Conservation (phyloP, 2,329 filamentous ascomycete genomes). For the Apiospora malaysiana region DNA sequence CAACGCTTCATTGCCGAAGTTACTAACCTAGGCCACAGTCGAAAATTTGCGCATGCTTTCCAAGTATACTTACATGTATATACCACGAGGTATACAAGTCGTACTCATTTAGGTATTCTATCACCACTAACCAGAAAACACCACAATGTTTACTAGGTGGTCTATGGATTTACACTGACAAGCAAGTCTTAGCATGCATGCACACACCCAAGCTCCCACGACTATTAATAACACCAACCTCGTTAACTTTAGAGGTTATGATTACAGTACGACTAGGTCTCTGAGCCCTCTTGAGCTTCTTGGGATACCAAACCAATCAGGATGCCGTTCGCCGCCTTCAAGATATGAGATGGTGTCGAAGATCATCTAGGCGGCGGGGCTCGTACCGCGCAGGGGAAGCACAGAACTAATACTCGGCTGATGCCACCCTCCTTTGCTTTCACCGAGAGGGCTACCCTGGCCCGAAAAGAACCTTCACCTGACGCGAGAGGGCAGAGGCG, state of each 20-base stretch:
- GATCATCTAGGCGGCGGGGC: not conserved
- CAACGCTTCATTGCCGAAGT: slow-evolving; percentile 1
- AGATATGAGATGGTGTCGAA: slow-evolving; percentile 18
- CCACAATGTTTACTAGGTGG: no score
- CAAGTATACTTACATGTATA: not conserved
- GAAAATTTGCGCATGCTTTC: not conserved
- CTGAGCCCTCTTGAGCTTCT: not conserved
- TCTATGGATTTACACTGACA: no score
- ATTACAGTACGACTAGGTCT: no score
- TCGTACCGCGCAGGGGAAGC: slow-evolving; percentile 8
- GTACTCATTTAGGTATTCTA: no score
- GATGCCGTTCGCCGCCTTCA: not conserved
- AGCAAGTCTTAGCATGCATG: slow-evolving; percentile 3
- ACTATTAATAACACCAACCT: not conserved
- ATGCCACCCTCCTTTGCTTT: slow-evolving; percentile 3
- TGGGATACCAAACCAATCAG: slow-evolving; percentile 14
- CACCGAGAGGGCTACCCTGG: slow-evolving; percentile 15
- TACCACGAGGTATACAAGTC: not conserved
- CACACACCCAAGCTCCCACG: not conserved
- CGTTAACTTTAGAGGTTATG: not conserved
- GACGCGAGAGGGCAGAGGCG: not conserved
- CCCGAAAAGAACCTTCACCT: slow-evolving; percentile 12
- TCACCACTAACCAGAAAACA: no score
- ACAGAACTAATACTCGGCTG: slow-evolving; percentile 5
- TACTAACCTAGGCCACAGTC: not conserved